Evolutionary conservation across 768 basidiomycete genomes (phyloP).

Genomic region (Tephrocybe sp.): DNA sequence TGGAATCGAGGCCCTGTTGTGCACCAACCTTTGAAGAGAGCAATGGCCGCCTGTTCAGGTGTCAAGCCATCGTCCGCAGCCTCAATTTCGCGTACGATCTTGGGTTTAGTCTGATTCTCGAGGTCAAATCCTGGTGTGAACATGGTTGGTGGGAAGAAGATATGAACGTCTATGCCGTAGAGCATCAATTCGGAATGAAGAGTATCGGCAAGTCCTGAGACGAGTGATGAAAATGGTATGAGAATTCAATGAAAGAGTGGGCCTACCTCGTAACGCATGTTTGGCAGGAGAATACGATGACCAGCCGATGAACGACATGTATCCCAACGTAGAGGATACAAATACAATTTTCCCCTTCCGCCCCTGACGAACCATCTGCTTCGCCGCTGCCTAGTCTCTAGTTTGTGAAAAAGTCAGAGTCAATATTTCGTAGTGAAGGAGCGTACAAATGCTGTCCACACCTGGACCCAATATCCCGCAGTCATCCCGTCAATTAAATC

Average conservation of each 20-base stretch:
- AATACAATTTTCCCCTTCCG: conserved; percentile 71
- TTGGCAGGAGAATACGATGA: conserved; percentile 81
- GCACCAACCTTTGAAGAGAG: conserved; percentile 56
- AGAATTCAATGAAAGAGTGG: background rate
- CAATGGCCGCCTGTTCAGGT: conserved; percentile 59
- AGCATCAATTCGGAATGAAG: conserved; percentile 77
- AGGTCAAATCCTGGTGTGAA: conserved; percentile 69
- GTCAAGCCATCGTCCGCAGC: conserved; percentile 62
- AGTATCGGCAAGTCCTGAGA: conserved; percentile 77
- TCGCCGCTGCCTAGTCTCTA: conserved; percentile 55
- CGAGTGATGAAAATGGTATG: background rate
- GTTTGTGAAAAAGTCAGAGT: background rate
- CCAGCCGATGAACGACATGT: conserved; percentile 77
- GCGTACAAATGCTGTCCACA: conserved; percentile 54
- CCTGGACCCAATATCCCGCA: conserved; percentile 46
- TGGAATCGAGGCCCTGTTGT: too few species aligned
- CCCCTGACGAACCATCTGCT: conserved; percentile 57
- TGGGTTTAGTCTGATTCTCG: conserved; percentile 77
- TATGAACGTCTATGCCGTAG: conserved; percentile 75
- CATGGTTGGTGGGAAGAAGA: conserved; percentile 84
- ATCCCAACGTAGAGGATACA: conserved; percentile 70
- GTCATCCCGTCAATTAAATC: conserved; percentile 49
- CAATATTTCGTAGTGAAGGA: background rate
- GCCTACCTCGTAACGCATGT: conserved; percentile 75
- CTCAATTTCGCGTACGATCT: conserved; percentile 73